Percentiles rank a stretch among this genome's conserved stretches.
Evolutionary conservation across 2,329 filamentous ascomycete genomes (phyloP).

Genomic region (Macroventuria anomochaeta): DNA sequence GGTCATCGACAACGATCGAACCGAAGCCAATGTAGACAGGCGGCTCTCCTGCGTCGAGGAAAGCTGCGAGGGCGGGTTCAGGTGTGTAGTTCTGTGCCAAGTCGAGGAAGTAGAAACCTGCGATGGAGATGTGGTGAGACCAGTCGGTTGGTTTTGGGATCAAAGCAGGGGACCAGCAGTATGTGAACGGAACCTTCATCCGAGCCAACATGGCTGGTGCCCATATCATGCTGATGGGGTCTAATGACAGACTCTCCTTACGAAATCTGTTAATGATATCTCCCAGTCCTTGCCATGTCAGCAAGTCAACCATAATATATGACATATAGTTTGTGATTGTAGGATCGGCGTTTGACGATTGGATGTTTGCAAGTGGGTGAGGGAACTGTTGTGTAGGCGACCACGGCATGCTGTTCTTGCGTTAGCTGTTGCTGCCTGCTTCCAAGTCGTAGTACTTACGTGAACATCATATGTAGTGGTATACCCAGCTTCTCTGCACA

Average conservation of each 20-base stretch:
- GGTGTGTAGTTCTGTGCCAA: conserved; percentile 50
- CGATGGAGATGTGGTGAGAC: conserved; percentile 50
- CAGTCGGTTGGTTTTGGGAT: conserved; percentile 57
- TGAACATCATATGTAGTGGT: conserved; percentile 87
- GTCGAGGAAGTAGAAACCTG: conserved; percentile 51
- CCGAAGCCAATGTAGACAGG: conserved; percentile 54
- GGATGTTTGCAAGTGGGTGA: conserved; percentile 83
- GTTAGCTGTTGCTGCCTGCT: not conserved
- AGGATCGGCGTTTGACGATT: conserved; percentile 75
- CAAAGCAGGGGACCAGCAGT: conserved; percentile 70
- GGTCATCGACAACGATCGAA: conserved; percentile 52
- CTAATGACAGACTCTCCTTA: conserved; percentile 74
- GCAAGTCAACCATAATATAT: conserved; percentile 85
- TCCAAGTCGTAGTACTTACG: conserved; percentile 45
- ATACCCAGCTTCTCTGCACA: conserved; percentile 77
- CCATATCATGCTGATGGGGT: conserved; percentile 79
- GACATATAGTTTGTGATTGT: conserved; percentile 82
- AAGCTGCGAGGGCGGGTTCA: conserved; percentile 48
- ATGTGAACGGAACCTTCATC: conserved; percentile 82
- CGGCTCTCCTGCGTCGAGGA: conserved; percentile 48
- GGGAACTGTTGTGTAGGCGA: conserved; percentile 84
- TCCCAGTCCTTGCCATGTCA: conserved; percentile 91
- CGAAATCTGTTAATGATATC: conserved; percentile 91
- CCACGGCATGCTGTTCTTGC: conserved; percentile 72
- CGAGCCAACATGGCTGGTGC: conserved; percentile 80